Base-by-base conservation (phyloP, 148 eudicot genomes). In the Diospyros lotus region DNA sequence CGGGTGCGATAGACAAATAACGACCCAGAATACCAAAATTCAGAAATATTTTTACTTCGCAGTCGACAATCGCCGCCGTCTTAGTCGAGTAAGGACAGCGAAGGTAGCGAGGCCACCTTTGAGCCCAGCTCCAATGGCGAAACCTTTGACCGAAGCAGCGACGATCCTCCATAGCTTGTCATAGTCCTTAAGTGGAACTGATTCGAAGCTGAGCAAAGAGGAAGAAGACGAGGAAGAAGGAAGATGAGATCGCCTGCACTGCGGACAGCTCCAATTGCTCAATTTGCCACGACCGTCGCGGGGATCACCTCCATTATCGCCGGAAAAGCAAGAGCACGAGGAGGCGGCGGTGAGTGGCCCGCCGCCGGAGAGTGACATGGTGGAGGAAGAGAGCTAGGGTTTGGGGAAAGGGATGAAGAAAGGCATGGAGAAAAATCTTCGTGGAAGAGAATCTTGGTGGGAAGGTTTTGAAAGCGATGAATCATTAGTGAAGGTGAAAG, bases 21-120 rank as follows among this genome's bases (percentile, higher is more conserved):
- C 2, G 38, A 7, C 10, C 44, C 1, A 38, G 42, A 43, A 4
- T 54, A 9, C 9, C 17, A 46, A 51, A n/a, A 17, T 12, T 13
- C 15, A n/a, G 18, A 17, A 40, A 28, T 46, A 18, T 56, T 65
- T 72, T 66, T 74, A 94, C 96, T 61, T 87, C 15, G 79, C 59
- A 62, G 82, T 74, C 2, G 83, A 64, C 9, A 84, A 79, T 72
- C 78, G 86, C 28, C 93, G 82, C 64, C 97, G 94, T 72, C 91
- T 84, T 44, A 93, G 84, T 12, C 99, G 91, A 69, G 94, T 77
- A 58, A 95, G 87, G 52, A 95, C 81, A 39, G 99, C 86, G 83
- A 95, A 95, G 75, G 91, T 61, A 53, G 99, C 83, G 58, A 95
- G 79, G 12, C 99, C 99, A 66, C 99, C 97, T 82, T 95, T 95